Conservation (phyloP, 2,329 filamentous ascomycete species). For the Ophiostoma pallidulum region DNA sequence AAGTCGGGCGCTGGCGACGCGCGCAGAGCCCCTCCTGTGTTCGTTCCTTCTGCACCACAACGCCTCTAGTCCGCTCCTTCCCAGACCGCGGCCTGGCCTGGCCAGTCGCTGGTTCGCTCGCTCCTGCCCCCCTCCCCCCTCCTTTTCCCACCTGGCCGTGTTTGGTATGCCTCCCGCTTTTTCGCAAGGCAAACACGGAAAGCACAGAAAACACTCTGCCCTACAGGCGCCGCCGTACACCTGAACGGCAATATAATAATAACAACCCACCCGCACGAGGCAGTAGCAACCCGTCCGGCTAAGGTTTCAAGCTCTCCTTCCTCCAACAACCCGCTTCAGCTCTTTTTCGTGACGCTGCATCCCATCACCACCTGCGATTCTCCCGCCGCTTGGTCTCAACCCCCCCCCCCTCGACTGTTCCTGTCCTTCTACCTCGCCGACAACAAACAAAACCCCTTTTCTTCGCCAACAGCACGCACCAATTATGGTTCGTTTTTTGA, state of each 20-base stretch:
- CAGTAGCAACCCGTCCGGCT: slow-evolving; percentile 1
- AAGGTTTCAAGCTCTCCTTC: slow-evolving; percentile 12
- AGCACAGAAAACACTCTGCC: slow-evolving; percentile 5
- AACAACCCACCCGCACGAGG: slow-evolving; percentile 7
- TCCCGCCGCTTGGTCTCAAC: not conserved
- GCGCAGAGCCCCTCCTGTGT: no score
- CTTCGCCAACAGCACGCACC: not conserved
- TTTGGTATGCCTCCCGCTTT: no score
- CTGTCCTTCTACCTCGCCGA: not conserved
- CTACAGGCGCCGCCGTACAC: slow-evolving; percentile 2
- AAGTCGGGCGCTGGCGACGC: no score
- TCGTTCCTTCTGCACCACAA: no score
- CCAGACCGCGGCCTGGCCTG: not conserved
- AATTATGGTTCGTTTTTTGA: slow-evolving; percentile 14
- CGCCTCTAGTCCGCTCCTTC: slow-evolving; percentile 7
- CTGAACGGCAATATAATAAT: slow-evolving; percentile 10
- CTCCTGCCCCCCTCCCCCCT: slow-evolving; percentile 6
- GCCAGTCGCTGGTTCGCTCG: not conserved
- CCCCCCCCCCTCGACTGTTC: not conserved
- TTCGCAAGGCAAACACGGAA: no score
- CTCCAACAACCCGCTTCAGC: slow-evolving; percentile 2
- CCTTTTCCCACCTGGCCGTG: slow-evolving; percentile 3
- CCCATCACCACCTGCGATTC: slow-evolving; percentile 2
- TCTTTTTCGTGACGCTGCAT: slow-evolving; percentile 2
- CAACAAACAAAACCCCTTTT: not conserved